These are phyloP conservation scores for Breynia disticha DNA, from an alignment of 441 rosid genomes.

Conservation along the genomic window DNA sequence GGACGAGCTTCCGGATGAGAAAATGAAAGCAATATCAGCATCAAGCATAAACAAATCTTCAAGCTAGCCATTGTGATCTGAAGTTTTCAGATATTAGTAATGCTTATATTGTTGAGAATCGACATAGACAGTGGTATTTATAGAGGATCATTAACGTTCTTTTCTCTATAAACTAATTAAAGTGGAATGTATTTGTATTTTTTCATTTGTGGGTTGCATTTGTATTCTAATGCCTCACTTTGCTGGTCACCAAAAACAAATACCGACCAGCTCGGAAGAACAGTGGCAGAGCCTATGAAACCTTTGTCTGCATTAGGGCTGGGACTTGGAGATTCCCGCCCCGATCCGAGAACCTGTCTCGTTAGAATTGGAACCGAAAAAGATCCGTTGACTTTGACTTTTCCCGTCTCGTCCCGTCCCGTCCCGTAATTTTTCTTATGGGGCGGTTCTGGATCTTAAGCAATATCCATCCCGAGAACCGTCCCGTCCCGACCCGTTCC, in stretches of 20 bases:
- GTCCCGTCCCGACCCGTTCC: too few relatives aligned
- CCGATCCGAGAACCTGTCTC: too few relatives aligned
- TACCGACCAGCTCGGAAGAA: slow-evolving; percentile 1
- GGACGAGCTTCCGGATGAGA: slow-evolving; percentile 18
- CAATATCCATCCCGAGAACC: too few relatives aligned
- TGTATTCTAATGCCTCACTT: slow-evolving; percentile 1
- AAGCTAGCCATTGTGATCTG: slow-evolving; percentile 20
- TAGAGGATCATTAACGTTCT: slow-evolving; percentile 3
- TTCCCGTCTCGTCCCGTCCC: too few relatives aligned
- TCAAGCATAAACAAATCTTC: slow-evolving; percentile 10
- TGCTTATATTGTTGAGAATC: neutral
- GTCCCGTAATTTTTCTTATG: too few relatives aligned
- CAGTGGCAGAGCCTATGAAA: neutral
- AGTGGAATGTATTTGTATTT: slow-evolving; percentile 8
- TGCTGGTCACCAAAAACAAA: slow-evolving; percentile 4
- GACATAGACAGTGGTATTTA: slow-evolving; percentile 1
- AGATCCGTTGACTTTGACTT: too few relatives aligned
- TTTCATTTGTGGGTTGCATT: neutral
- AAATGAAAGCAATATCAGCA: slow-evolving; percentile 19
- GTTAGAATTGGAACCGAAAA: too few relatives aligned
- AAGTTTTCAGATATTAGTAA: neutral
- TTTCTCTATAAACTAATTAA: slow-evolving; percentile 6
- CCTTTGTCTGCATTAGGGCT: too few relatives aligned
- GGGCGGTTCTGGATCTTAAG: too few relatives aligned
- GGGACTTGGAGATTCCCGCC: too few relatives aligned